Percentiles rank a stretch among this genome's conserved stretches.
Conservation (phyloP, 2,329 filamentous ascomycete genomes). For the Sclerotinia trifoliorum region DNA sequence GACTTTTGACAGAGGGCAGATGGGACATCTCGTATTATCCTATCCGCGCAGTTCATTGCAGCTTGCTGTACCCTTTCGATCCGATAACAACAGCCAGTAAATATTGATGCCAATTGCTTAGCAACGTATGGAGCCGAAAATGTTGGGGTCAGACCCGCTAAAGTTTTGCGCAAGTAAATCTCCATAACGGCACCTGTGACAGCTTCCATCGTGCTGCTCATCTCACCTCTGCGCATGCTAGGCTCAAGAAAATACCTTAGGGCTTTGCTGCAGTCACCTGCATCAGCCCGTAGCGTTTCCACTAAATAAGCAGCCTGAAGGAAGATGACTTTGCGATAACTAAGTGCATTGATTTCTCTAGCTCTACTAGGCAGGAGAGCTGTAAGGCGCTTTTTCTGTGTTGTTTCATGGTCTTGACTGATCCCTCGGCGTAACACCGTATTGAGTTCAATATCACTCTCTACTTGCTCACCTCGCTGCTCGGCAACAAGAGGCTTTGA, state of each 20-base stretch:
- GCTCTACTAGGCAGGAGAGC: conserved; percentile 74
- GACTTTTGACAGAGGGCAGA: conserved; percentile 87
- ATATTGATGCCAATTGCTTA: conserved; percentile 78
- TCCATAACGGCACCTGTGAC: conserved; percentile 69
- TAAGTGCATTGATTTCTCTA: conserved; percentile 75
- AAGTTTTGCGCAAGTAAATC: conserved; percentile 73
- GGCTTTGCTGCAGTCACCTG: conserved; percentile 86
- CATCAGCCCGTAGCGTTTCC: conserved; percentile 80
- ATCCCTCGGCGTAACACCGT: conserved; percentile 86
- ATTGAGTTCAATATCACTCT: conserved; percentile 96
- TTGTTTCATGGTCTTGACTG: conserved; percentile 71
- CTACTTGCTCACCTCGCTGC: conserved; percentile 82
- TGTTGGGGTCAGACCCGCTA: conserved; percentile 66
- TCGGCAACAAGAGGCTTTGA: conserved; percentile 86
- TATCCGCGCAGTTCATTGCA: conserved; percentile 78
- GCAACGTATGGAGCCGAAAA: conserved; percentile 95
- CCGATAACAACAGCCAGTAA: conserved; percentile 88
- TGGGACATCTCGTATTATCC: conserved; percentile 79
- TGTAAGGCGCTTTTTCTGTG: conserved; percentile 77
- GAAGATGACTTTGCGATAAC: conserved; percentile 89
- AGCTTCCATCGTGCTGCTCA: conserved; percentile 63
- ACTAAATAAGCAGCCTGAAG: conserved; percentile 87
- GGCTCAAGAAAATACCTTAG: conserved; percentile 94
- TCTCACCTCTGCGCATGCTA: conserved; percentile 66
- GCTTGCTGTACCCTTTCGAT: conserved; percentile 89